These are phyloP conservation scores for Apodospora peruviana DNA, from an alignment of 495 filamentous ascomycete species.

Conservation along the genomic window DNA sequence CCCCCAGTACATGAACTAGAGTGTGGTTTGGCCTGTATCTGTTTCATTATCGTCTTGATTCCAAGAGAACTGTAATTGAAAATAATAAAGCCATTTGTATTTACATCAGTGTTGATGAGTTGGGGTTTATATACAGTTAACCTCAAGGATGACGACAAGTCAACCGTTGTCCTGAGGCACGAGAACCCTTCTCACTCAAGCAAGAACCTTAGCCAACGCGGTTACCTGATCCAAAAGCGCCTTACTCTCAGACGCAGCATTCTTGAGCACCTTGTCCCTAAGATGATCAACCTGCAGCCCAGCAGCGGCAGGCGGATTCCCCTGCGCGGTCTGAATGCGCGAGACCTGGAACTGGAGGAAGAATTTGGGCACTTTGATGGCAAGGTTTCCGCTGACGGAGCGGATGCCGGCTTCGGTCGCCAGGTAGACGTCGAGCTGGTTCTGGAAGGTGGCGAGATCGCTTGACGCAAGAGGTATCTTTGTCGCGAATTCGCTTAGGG, in stretches of 20 bases:
- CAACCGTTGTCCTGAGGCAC: too few relatives aligned
- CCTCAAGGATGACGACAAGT: too few relatives aligned
- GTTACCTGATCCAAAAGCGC: conserved; percentile 32
- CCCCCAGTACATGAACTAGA: too few relatives aligned
- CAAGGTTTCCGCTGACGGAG: conserved; percentile 35
- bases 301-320: conserved; percentile 35
- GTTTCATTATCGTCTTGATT: too few relatives aligned
- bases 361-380: conserved; percentile 47
- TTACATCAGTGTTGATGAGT: too few relatives aligned
- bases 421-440: conserved; percentile 38
- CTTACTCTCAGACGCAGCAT: conserved; percentile 34
- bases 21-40: too few relatives aligned
- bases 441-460: conserved; percentile 36
- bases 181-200: too few relatives aligned
- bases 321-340: conserved; percentile 45
- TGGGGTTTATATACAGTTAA: too few relatives aligned
- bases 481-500: conserved; percentile 38
- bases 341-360: conserved; percentile 44
- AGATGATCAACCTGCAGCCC: conserved; percentile 41
- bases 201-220: conserved; percentile 25
- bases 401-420: conserved; percentile 47
- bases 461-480: conserved; percentile 29
- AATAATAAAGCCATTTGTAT: too few relatives aligned
- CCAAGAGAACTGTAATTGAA: too few relatives aligned
- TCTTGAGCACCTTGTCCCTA: conserved; percentile 43